Conservation (phyloP, 441 rosid genomes). For the Adansonia grandidieri region DNA sequence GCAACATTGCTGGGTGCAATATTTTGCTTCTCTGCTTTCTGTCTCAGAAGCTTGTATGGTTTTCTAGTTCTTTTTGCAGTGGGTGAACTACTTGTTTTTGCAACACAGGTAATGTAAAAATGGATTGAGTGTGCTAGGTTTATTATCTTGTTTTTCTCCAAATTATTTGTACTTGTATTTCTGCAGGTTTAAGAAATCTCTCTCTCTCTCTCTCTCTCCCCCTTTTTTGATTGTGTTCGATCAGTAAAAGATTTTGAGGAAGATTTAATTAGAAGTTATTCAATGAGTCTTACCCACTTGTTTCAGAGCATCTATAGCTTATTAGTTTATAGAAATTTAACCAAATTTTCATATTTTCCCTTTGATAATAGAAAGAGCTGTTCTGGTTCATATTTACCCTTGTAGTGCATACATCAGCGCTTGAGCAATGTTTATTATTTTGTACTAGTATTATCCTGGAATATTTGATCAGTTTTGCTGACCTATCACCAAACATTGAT, state of each 20-base stretch:
- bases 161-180: slow-evolving; percentile 2
- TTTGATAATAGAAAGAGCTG: slow-evolving; percentile 7
- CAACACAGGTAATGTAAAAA: slow-evolving; percentile 58
- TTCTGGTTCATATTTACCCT: not conserved
- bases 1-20: slow-evolving; percentile 67
- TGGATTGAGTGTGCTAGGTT: slow-evolving; percentile 15
- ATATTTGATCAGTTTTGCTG: not conserved
- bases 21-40: slow-evolving; percentile 67
- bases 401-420: not conserved
- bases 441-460: slow-evolving; percentile 6
- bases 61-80: slow-evolving; percentile 61
- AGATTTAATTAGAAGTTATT: slow-evolving; percentile 11
- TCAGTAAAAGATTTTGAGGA: not conserved
- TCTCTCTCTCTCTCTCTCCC: not conserved
- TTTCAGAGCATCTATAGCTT: slow-evolving; percentile 7
- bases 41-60: slow-evolving; percentile 55
- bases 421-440: slow-evolving; percentile 7
- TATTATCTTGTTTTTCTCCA: slow-evolving; percentile 20
- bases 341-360: not conserved
- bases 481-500: not conserved
- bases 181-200: not conserved
- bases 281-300: not conserved
- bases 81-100: slow-evolving; percentile 76
- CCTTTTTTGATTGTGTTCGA: not conserved
- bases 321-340: not conserved